phyloP scores from a whole-genome alignment of 176 grass and related monocot species.

The Oryza glumipatula region DNA sequence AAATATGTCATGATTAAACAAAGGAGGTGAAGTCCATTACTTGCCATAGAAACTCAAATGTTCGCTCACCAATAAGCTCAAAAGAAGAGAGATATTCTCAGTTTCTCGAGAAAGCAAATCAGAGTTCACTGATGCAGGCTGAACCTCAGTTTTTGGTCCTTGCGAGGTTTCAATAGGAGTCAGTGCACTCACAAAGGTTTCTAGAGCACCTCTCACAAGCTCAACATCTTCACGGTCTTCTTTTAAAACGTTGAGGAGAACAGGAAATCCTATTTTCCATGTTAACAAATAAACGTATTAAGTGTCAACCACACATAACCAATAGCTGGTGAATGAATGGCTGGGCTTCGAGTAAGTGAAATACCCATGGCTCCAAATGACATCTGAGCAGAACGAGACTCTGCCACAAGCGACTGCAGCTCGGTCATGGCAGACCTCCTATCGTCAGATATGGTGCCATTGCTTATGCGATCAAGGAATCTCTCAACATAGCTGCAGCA shows the following conservation, averaged over 20 bases:
- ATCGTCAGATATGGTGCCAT: conserved; percentile 79
- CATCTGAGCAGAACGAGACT: conserved; percentile 91
- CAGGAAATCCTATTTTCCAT: conserved; percentile 58
- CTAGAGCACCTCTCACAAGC: conserved; percentile 81
- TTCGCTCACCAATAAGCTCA: conserved; percentile 82
- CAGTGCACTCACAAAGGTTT: conserved; percentile 81
- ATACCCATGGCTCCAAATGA: conserved; percentile 91
- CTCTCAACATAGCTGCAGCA: conserved; percentile 69
- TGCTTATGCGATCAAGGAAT: conserved; percentile 88
- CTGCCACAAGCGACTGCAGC: conserved; percentile 80
- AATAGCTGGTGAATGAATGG: neutral
- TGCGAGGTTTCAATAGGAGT: conserved; percentile 75
- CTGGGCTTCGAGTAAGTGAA: neutral
- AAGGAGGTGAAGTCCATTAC: conserved; percentile 19
- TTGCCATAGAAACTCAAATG: conserved; percentile 19
- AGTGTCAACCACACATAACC: neutral
- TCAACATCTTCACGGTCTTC: conserved; percentile 95
- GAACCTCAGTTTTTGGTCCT: conserved; percentile 78
- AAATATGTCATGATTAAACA: conserved; percentile 11
- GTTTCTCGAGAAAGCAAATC: conserved; percentile 93
- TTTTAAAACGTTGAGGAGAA: conserved; percentile 87
- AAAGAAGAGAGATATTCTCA: conserved; percentile 89
- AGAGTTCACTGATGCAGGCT: conserved; percentile 86
- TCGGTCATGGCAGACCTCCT: conserved; percentile 88
- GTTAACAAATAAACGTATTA: neutral